Evolutionary conservation across 75 land plant genomes (phyloP), one percentile per base, ranked within the genome.

Genomic region (Ceratopteris richardii): DNA sequence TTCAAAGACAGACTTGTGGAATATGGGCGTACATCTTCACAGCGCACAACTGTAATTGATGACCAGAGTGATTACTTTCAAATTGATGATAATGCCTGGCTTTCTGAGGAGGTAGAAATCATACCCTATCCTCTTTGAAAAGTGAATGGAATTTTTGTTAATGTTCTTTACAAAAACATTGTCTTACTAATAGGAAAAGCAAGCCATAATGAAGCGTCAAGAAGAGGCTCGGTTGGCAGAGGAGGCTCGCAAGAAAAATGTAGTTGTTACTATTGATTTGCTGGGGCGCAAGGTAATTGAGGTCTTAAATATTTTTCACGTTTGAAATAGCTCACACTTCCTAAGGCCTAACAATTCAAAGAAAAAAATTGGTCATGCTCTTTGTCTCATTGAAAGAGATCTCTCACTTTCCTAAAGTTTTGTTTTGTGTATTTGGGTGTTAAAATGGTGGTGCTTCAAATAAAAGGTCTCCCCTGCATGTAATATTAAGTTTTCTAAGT

Each of bases 41-140:
- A 81, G 19, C 77, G 97, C 24, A 91, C 89, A 12, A 79, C 81
- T 29, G 97, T 91, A 42, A 90, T 91, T 61, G 94, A 88, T 76
- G 97, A 91, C 64, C 94, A 91, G 69, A 88, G 97, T 72, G 97
- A 91, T 57, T 91, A 87, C 64, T 91, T 88, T 63, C 83, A 84
- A 27, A 61, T 82, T 57, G 96, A 90, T 51, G 88, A 80, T 28
- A 87, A 84, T 59, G 67, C 80, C 44, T 90, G 97, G 97, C 63
- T 88, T 25, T 87, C 94, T 14, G 61, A 50, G 27, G 82, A 87
- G 88, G 94, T 90, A 64, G 51, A 33, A 4, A n/a, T n/a, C 25
- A 17, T 28, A 29, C 28, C 12, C 24, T 9, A 14, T 40, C 14
- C 12, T 9, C 42, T 40, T 9, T n/a, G n/a, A n/a, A n/a, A n/a